These are phyloP conservation scores for Toxicodendron radicans DNA, from an alignment of 345 rosid species.

Conservation along the genomic window DNA sequence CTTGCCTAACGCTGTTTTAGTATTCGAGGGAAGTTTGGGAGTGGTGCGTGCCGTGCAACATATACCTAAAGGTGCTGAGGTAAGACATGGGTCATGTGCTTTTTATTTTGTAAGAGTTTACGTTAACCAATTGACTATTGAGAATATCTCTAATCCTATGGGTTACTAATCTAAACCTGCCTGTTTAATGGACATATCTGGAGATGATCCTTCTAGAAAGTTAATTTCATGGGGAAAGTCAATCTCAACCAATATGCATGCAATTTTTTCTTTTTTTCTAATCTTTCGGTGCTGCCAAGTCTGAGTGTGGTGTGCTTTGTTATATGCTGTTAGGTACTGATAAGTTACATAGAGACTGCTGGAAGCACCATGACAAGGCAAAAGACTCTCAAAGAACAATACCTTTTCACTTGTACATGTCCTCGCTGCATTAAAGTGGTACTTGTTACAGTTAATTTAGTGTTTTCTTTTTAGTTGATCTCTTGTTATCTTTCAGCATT, in stretches of 20 bases:
- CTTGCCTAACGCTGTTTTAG: constrained; percentile 79
- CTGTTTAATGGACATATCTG: not conserved
- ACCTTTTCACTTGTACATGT: constrained; percentile 76
- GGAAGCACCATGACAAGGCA: constrained; percentile 86
- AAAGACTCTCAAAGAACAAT: constrained; percentile 83
- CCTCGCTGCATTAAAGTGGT: constrained; percentile 71
- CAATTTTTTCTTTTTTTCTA: not conserved
- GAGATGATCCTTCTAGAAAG: not conserved
- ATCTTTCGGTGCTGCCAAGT: not conserved
- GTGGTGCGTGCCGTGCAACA: constrained; percentile 74
- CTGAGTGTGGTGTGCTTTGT: constrained; percentile 3
- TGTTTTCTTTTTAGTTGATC: not conserved
- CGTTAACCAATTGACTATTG: not conserved
- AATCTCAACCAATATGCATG: not conserved
- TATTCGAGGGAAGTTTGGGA: constrained; percentile 75
- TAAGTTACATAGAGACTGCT: constrained; percentile 91
- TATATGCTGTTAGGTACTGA: constrained; percentile 48
- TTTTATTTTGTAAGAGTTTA: not conserved
- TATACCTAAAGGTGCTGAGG: constrained; percentile 73
- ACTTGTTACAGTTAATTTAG: constrained; percentile 20
- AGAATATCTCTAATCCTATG: not conserved
- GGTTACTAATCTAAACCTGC: not conserved
- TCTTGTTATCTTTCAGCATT: not conserved
- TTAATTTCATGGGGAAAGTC: not conserved
- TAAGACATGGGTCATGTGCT: constrained; percentile 18